These are phyloP conservation scores for Fusarium protoensiforme DNA, from an alignment of 2,329 filamentous ascomycete species.

Conservation along the genomic window DNA sequence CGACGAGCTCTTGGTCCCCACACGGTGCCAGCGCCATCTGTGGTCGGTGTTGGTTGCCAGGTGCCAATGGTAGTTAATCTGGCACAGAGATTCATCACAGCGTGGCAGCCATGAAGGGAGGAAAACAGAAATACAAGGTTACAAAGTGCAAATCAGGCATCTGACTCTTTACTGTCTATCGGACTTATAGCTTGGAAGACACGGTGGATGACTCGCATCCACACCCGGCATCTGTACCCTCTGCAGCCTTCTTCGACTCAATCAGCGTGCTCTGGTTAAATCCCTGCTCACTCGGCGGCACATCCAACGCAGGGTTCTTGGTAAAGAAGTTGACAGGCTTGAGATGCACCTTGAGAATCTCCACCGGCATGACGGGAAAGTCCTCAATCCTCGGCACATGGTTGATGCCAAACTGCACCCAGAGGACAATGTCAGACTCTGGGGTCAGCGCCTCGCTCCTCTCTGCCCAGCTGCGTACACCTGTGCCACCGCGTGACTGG, in stretches of 20 bases:
- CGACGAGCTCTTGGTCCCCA: not conserved
- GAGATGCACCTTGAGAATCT: constrained; percentile 34
- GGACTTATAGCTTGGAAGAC: constrained; percentile 14
- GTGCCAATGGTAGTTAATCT: too few relatives aligned
- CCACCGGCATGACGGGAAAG: constrained; percentile 58
- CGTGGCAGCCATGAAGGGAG: too few relatives aligned
- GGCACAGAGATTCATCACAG: too few relatives aligned
- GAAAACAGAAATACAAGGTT: too few relatives aligned
- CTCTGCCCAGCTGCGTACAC: constrained; percentile 52
- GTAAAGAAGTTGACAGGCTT: constrained; percentile 60
- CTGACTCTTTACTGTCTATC: not conserved
- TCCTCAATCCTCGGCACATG: constrained; percentile 62
- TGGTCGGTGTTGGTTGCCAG: too few relatives aligned
- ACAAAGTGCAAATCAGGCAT: too few relatives aligned
- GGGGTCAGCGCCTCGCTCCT: constrained; percentile 68
- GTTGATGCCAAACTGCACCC: constrained; percentile 62
- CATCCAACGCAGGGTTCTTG: constrained; percentile 59
- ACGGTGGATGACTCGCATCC: constrained; percentile 7
- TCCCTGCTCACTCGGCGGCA: constrained; percentile 45
- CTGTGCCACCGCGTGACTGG: constrained; percentile 51
- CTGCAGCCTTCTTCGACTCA: not conserved
- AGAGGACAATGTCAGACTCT: constrained; percentile 71
- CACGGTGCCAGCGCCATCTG: too few relatives aligned
- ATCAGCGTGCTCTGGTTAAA: constrained; percentile 32
- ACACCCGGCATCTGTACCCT: not conserved